Conservation (phyloP, 257 asterid species). For the Cinchona pubescens region DNA sequence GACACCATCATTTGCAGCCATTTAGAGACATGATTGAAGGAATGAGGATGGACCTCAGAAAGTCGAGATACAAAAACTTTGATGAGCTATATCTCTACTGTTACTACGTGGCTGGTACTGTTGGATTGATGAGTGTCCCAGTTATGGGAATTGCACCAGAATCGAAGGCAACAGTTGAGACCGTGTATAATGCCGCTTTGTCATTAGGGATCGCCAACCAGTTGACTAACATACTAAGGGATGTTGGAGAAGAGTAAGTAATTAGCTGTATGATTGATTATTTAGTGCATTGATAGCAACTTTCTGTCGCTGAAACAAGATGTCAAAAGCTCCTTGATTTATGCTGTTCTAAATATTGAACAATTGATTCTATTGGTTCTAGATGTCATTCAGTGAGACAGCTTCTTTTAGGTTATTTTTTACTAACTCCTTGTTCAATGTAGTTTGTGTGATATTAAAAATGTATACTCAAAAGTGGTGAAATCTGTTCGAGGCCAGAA, state of each 20-base stretch:
- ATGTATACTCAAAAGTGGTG: too few relatives aligned
- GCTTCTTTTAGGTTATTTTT: neutral
- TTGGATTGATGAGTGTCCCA: slow-evolving; percentile 98
- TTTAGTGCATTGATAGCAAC: neutral
- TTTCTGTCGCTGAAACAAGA: neutral
- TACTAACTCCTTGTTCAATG: neutral
- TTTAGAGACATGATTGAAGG: slow-evolving; percentile 98
- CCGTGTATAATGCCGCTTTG: slow-evolving; percentile 81
- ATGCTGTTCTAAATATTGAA: too few relatives aligned
- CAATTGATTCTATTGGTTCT: neutral
- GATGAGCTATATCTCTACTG: slow-evolving; percentile 91
- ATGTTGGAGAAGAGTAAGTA: slow-evolving; percentile 98
- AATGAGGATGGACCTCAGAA: slow-evolving; percentile 90
- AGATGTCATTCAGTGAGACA: neutral
- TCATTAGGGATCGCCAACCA: slow-evolving; percentile 89
- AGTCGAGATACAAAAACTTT: slow-evolving; percentile 80
- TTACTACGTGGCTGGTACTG: slow-evolving; percentile 96
- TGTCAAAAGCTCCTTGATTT: neutral
- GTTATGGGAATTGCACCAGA: slow-evolving; percentile 97
- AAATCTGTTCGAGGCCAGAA: neutral
- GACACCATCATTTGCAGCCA: slow-evolving; percentile 55
- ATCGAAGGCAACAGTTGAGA: slow-evolving; percentile 80
- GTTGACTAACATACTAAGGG: slow-evolving; percentile 90
- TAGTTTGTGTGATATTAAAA: neutral
- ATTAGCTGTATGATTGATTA: neutral